Base-by-base conservation (phyloP, 148 eudicot species). In the Chenopodium formosanum region DNA sequence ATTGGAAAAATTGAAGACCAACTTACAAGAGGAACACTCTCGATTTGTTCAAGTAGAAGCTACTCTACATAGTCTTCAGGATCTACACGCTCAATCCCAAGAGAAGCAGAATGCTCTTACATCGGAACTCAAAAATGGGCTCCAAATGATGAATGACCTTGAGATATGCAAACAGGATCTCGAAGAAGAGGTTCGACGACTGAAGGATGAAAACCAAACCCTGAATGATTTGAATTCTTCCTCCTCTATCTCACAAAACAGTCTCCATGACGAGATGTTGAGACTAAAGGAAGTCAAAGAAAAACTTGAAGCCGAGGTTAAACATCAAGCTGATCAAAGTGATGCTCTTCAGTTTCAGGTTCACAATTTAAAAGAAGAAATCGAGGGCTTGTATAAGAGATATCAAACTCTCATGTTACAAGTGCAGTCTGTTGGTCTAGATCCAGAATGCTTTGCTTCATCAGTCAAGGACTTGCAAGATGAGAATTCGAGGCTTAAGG, bases 301-400 rank as follows among this genome's bases (percentile, higher is more conserved):
- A 84, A 96, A 89, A 79, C 92, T 96, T 47, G 97, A 96, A 85
- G 90, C 84, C 17, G 91, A 94, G 83, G 91, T 96, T 58, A 83
- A 81, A 74, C 83, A 77, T 78, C 99, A 94, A 83, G 83, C 84
- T 73, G 89, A 88, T 73, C 84, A 81, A 81, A 91, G 83, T 74
- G 85, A 84, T 53, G 78, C 87, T 34, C 95, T 96, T 64, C 91
- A 88, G 83, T 56, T 87, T 81, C 92, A 94, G 77, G 88, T 92
- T 77, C 47, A 44, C 22, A 63, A 83, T 75, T 78, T 96, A 86
- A 89, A 94, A 71, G 88, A 89, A 83, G 95, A 96, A 82, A 94
- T 94, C 27, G 84, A 83, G 63, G 83, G 78, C 62, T 88, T 93
- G 85, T 87, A 85, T 79, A 76, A n/a, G 52, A 87, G 89, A 79